Evolutionary conservation across 2,329 filamentous ascomycete species (phyloP).

Genomic region (Alternaria triticina): DNA sequence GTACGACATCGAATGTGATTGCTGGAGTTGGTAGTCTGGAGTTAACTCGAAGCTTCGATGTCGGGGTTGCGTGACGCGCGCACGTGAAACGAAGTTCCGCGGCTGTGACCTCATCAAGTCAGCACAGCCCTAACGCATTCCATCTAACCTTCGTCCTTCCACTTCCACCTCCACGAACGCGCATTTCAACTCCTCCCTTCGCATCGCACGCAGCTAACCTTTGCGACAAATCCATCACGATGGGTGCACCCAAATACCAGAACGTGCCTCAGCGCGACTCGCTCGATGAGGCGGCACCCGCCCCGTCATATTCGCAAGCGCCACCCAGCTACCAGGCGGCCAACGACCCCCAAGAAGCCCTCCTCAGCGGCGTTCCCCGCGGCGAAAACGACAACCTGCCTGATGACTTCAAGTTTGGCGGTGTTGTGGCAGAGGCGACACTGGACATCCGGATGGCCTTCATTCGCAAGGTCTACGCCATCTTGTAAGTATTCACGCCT

Average conservation of each 20-base stretch:
- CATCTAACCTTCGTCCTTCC: neutral
- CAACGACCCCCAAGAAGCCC: constrained; percentile 62
- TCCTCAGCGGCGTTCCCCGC: constrained; percentile 71
- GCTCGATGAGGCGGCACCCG: constrained; percentile 64
- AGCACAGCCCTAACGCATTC: constrained; percentile 8
- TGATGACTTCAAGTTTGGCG: constrained; percentile 98
- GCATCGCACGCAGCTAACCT: neutral
- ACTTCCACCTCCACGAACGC: neutral
- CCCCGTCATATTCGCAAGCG: constrained; percentile 68
- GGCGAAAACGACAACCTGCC: constrained; percentile 89
- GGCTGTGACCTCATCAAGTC: constrained; percentile 14
- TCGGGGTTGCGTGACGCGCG: neutral
- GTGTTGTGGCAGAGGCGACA: constrained; percentile 89
- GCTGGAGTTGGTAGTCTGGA: neutral
- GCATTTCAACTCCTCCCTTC: neutral
- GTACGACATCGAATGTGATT: too few relatives aligned
- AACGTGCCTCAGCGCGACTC: constrained; percentile 86
- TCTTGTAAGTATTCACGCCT: constrained; percentile 64
- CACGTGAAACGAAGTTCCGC: constrained; percentile 9
- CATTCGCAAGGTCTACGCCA: constrained; percentile 95
- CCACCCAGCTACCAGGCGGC: constrained; percentile 81
- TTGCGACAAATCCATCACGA: constrained; percentile 43
- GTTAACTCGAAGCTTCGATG: too few relatives aligned
- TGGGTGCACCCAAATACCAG: constrained; percentile 84
- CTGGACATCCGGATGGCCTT: constrained; percentile 97